These are phyloP conservation scores for Filobasidium floriforme DNA, from an alignment of 768 basidiomycete genomes.

Conservation along the genomic window DNA sequence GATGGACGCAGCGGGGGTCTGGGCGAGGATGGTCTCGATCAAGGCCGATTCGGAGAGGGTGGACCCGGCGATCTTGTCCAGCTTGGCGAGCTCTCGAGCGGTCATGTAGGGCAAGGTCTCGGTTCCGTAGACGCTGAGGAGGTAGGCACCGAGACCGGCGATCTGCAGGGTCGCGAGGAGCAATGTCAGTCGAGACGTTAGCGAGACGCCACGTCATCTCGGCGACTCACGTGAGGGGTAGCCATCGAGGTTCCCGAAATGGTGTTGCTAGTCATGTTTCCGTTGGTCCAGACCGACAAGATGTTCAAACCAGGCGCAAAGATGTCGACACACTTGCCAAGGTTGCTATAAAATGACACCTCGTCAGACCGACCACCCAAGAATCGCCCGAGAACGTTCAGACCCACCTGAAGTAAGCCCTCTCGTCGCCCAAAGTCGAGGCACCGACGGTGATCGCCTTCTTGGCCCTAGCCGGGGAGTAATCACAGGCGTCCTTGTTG, in stretches of 20 bases:
- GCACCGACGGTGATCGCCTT: constrained; percentile 93
- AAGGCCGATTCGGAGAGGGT: constrained; percentile 52
- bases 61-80: constrained; percentile 26
- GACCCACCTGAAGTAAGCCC: constrained; percentile 49
- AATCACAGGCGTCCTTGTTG: constrained; percentile 80
- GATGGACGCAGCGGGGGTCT: no score
- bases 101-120: constrained; percentile 32
- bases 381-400: background rate
- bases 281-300: constrained; percentile 73
- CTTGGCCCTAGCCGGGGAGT: constrained; percentile 82
- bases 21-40: constrained; percentile 15
- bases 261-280: constrained; percentile 57
- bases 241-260: constrained; percentile 68
- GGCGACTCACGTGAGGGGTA: constrained; percentile 60
- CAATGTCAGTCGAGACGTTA: background rate
- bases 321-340: constrained; percentile 80
- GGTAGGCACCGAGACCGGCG: constrained; percentile 76
- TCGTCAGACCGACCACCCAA: no score
- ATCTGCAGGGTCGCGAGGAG: background rate
- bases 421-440: constrained; percentile 47
- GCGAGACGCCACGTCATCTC: no score
- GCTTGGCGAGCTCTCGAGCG: constrained; percentile 11
- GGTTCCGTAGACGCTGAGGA: constrained; percentile 78
- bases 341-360: constrained; percentile 57
- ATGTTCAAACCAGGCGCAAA: constrained; percentile 89